Conservation (phyloP, 495 filamentous ascomycete genomes). For the Evansstolkia leycettana region DNA sequence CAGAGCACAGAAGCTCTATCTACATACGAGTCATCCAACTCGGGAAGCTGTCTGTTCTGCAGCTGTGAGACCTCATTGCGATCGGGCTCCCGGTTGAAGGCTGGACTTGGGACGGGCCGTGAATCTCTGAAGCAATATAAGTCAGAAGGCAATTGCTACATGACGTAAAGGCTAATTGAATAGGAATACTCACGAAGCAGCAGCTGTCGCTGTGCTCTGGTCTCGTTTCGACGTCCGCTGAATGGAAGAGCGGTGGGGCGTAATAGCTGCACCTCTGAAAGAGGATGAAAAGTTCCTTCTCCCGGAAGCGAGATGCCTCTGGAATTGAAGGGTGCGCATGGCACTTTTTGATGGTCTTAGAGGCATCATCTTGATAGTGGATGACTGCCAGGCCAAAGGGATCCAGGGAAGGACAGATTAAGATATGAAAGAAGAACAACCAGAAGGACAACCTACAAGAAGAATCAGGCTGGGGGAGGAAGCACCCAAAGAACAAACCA, state of each 20-base stretch:
- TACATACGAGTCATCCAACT: constrained; percentile 61
- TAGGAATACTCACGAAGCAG: constrained; percentile 28
- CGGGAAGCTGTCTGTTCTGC: constrained; percentile 42
- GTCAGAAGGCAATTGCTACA: constrained; percentile 4
- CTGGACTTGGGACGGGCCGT: constrained; percentile 52
- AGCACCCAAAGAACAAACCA: neutral
- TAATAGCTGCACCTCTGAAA: constrained; percentile 26
- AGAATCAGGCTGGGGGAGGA: constrained; percentile 5
- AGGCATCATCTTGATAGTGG: constrained; percentile 32
- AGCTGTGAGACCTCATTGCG: constrained; percentile 60
- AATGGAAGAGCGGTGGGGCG: constrained; percentile 32
- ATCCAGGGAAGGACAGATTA: neutral
- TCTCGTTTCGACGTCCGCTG: constrained; percentile 25
- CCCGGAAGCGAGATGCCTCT: constrained; percentile 26
- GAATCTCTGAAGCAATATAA: constrained; percentile 16
- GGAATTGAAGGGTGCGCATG: constrained; percentile 30
- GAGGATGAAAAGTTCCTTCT: constrained; percentile 31
- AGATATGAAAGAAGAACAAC: constrained; percentile 12
- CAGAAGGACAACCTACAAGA: constrained; percentile 11
- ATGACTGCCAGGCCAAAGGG: constrained; percentile 23
- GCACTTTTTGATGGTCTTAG: constrained; percentile 37
- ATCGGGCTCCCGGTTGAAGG: constrained; percentile 54
- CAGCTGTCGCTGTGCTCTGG: constrained; percentile 37
- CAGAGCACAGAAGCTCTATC: too few relatives aligned
- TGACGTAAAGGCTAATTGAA: neutral